Evolutionary conservation across 306 rosid genomes (phyloP).

Genomic region (Rosa multiflora): DNA sequence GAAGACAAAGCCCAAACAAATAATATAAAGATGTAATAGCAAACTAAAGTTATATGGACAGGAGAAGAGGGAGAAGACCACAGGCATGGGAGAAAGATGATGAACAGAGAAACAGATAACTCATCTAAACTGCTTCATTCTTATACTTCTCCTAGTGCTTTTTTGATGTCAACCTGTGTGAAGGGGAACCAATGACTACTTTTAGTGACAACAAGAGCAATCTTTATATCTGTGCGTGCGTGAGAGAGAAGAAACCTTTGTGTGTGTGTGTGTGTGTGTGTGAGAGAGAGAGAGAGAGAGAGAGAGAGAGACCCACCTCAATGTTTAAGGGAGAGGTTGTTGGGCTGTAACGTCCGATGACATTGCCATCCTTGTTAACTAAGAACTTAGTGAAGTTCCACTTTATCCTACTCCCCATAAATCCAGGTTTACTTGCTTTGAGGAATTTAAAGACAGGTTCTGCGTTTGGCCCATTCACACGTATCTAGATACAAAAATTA

Average conservation of each 20-base stretch:
- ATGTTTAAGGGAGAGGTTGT: conserved; percentile 61
- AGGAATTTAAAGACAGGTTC: conserved; percentile 71
- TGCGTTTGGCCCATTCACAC: conserved; percentile 68
- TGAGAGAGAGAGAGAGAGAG: conserved; percentile 15
- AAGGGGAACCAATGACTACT: conserved; percentile 18
- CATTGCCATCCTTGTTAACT: conserved; percentile 63
- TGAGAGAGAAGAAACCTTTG: not conserved
- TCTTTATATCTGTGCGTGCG: not conserved
- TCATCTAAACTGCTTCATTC: not conserved
- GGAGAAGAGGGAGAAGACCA: not conserved
- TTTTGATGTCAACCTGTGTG: conserved; percentile 71
- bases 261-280: not conserved
- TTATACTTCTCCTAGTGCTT: conserved; percentile 68
- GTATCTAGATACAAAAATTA: conserved; percentile 41
- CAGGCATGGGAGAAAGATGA: not conserved
- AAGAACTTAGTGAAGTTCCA: conserved; percentile 99
- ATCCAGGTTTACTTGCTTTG: conserved; percentile 64
- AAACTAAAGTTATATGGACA: not conserved
- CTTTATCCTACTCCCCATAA: conserved; percentile 65
- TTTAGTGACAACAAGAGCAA: conserved; percentile 2
- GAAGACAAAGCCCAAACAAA: not conserved
- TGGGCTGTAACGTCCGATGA: conserved; percentile 64
- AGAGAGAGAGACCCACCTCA: conserved; percentile 45
- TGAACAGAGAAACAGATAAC: not conserved
- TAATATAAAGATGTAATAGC: not conserved